Base-by-base conservation (phyloP, 208 protist genomes). In the Leishmania mexicana region DNA sequence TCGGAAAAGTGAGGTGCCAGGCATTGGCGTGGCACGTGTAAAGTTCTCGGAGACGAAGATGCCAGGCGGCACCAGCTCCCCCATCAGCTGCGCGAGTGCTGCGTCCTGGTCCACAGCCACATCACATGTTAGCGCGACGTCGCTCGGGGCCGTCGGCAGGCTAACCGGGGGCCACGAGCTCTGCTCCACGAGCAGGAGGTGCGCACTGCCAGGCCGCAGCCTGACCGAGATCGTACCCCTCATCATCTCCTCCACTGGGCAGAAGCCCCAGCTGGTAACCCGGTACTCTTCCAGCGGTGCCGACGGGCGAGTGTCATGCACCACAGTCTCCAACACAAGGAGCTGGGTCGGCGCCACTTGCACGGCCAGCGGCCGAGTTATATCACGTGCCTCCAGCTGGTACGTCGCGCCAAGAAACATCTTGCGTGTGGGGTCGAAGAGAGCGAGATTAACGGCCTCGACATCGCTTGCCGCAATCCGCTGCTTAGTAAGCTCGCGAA, bases 11-110 rank as follows among this genome's bases (percentile, higher is more conserved):
- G 81, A 85, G 35, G 85, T 62, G 17, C 85, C 87, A 24, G 85
- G 80, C 57, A 81, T 60, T 28, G 93, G 87, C 17, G 83, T 85
- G 49, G 84, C 89, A 58, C 90, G 87, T 19, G 89, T 94, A 81
- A 97, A 97, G 80, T 86, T 88, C 57, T 95, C 85, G 7, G 92
- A 78, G 45, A 97, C 93, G 70, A 97, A 90, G 35, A 96, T 83
- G 64, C 91, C 92, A 31, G 93, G 90, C 10, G 94, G 94, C 35
- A 97, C 94, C 13, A 97, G 85, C 80, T 90, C 89, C 35, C 49
- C 65, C 89, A 97, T 89, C 53, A 95, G 80, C 68, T 88, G 68
- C 49, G 54, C 24, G 35, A 95, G 76, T 51, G 87, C 87, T 17
- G 85, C 24, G 75, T 93, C 87, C 31, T 81, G 76, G 60, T 95